Base-by-base conservation (phyloP, 371 early-diverging fungal genomes). In the Mortierella polycephala region DNA sequence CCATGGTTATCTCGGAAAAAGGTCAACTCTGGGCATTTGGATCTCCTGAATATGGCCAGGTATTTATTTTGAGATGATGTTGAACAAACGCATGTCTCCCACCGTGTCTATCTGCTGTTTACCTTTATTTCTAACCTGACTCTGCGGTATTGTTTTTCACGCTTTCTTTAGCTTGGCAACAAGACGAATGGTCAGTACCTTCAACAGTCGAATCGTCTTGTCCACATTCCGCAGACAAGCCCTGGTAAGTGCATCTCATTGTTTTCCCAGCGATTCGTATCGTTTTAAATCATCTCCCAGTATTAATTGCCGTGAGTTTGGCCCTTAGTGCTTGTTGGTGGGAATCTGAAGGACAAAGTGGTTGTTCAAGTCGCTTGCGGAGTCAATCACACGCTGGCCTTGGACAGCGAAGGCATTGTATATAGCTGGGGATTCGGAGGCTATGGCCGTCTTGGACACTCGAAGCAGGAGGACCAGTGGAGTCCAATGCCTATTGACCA, bases 401-500 rank as follows among this genome's bases (percentile, higher is more conserved):
- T 87, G 20, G 83, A 84, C 60, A 76, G 62, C 18, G 85, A 84
- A 1, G 84, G 84, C 7, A 62, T 64, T 50, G 81, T 91, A 5
- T 86, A 71, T 65, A 81, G 86, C 21, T 86, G 85, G 85, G 92
- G 92, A 11, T 85, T 85, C 69, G 89, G 86, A 62, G 87, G 86
- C 8, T 86, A 83, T 75, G 85, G 85, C 40, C 87, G 88, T 57
- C 75, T 88, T 3, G 89, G 88, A 0, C 82, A 83, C 51, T 67
- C 80, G 1, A 81, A 83, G 57, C 84, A 82, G 66, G 77, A 83
- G 59, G 85, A 83, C 55, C 71, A 81, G 11, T 71, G 70, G 71
- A 69, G 63, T 42, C 83, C 85, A 0, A 67, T 66, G 62, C 64
- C 82, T 20, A 82, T 84, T 39, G 74, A 81, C 11, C 68, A 76